Conservation (phyloP, 2,329 filamentous ascomycete genomes). For the Colletotrichum abscissum region DNA sequence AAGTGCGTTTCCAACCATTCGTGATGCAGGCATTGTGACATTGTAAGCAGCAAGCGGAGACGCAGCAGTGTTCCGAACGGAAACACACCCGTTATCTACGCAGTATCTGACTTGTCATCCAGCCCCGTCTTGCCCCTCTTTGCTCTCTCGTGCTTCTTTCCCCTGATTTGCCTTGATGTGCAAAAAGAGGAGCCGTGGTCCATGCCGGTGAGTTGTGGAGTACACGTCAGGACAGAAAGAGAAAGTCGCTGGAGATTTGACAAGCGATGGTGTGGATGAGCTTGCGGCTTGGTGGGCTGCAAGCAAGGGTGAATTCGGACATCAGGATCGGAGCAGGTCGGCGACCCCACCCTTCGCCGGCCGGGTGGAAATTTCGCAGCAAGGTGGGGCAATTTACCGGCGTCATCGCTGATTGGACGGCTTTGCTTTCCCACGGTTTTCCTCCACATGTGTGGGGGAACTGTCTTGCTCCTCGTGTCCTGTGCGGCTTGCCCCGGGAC, state of each 20-base stretch:
- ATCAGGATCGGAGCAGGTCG: constrained; percentile 32
- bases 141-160: neutral
- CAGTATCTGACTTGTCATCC: neutral
- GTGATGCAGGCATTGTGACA: constrained; percentile 30
- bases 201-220: neutral
- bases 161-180: constrained; percentile 20
- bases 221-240: neutral
- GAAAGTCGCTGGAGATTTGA: neutral
- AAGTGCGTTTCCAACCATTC: constrained; percentile 20
- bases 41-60: constrained; percentile 31
- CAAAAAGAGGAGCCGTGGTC: constrained; percentile 19
- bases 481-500: neutral
- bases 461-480: constrained; percentile 8
- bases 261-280: neutral
- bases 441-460: constrained; percentile 18
- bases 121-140: neutral
- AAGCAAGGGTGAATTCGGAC: constrained; percentile 29
- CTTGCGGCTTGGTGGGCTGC: constrained; percentile 7
- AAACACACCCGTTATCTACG: constrained; percentile 15
- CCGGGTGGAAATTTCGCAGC: neutral
- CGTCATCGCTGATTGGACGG: constrained; percentile 11
- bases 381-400: neutral
- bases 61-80: neutral
- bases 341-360: constrained; percentile 21
- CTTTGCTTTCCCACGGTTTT: neutral